Percentiles rank a stretch among this genome's conserved stretches.
These are phyloP conservation scores for Coemansia sp. DNA, from an alignment of 192 early-diverging fungal species.

Conservation along the genomic window DNA sequence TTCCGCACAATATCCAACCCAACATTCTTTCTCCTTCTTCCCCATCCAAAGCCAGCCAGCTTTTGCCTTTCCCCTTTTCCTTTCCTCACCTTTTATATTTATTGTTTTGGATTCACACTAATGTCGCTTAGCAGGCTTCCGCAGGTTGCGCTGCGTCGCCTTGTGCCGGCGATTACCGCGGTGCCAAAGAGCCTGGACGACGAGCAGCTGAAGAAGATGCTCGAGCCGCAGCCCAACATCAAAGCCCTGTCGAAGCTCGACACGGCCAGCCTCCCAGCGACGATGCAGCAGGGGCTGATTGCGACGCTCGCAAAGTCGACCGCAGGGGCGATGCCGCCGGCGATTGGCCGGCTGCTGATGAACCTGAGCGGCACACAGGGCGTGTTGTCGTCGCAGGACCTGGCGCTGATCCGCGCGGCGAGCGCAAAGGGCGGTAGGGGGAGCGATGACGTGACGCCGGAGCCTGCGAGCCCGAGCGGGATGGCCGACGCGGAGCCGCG, in stretches of 20 bases:
- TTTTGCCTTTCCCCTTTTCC: not conserved
- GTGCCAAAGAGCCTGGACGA: slow-evolving; percentile 54
- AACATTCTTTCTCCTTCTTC: not conserved
- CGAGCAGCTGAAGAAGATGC: slow-evolving; percentile 52
- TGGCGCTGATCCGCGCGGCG: slow-evolving; percentile 24
- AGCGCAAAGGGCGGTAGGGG: too few relatives aligned
- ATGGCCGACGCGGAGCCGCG: slow-evolving; percentile 11
- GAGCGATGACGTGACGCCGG: too few relatives aligned
- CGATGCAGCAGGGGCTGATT: slow-evolving; percentile 19
- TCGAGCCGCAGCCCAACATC: slow-evolving; percentile 34
- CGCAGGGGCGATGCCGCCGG: slow-evolving; percentile 10
- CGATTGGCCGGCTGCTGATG: slow-evolving; percentile 25
- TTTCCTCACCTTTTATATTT: not conserved
- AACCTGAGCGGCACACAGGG: slow-evolving; percentile 34
- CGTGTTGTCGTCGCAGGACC: slow-evolving; percentile 36
- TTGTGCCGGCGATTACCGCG: slow-evolving; percentile 47
- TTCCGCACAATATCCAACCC: not conserved
- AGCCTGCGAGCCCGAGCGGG: slow-evolving; percentile 24
- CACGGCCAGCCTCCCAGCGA: not conserved
- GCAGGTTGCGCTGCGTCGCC: slow-evolving; percentile 53
- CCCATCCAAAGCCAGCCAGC: not conserved
- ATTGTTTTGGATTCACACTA: not conserved
- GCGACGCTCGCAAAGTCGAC: slow-evolving; percentile 29
- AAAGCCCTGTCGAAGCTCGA: slow-evolving; percentile 28
- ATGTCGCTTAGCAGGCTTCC: slow-evolving; percentile 54